Conservation (phyloP, 2,329 filamentous ascomycete species). For the Fusarium siculi region DNA sequence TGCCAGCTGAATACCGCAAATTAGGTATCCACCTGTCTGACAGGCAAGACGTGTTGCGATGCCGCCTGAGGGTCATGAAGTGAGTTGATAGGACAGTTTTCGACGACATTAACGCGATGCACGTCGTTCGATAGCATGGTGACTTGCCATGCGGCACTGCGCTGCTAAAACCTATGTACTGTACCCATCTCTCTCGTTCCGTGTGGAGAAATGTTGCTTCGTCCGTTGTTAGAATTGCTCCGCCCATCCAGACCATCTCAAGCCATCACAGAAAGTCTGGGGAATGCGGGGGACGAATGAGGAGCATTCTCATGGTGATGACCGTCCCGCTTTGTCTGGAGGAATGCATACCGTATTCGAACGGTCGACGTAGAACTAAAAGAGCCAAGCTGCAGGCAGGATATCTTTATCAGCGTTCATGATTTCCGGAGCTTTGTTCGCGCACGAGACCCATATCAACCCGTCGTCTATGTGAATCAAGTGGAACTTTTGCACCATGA, state of each 20-base stretch:
- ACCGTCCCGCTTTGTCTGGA: slow-evolving; percentile 9
- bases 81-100: slow-evolving; percentile 10
- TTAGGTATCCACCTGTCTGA: slow-evolving; percentile 17
- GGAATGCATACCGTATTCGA: neutral
- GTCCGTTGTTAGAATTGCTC: slow-evolving; percentile 5
- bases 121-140: slow-evolving; percentile 9
- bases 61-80: neutral
- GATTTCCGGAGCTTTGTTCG: slow-evolving; percentile 9
- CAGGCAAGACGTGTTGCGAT: neutral
- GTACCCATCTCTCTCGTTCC: slow-evolving; percentile 11
- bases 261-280: slow-evolving; percentile 31
- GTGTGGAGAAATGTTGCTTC: slow-evolving; percentile 20
- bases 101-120: neutral
- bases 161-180: neutral
- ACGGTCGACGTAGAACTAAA: slow-evolving; percentile 26
- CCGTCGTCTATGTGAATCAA: slow-evolving; percentile 11
- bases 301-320: slow-evolving; percentile 8
- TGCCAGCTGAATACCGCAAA: slow-evolving; percentile 14
- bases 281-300: slow-evolving; percentile 35
- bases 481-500: slow-evolving; percentile 36
- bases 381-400: slow-evolving; percentile 8
- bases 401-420: slow-evolving; percentile 18
- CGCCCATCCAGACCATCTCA: slow-evolving; percentile 6
- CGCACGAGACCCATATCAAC: slow-evolving; percentile 27
- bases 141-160: slow-evolving; percentile 1